Conservation (phyloP, 345 rosid genomes). For the Eucalyptus cloeziana region DNA sequence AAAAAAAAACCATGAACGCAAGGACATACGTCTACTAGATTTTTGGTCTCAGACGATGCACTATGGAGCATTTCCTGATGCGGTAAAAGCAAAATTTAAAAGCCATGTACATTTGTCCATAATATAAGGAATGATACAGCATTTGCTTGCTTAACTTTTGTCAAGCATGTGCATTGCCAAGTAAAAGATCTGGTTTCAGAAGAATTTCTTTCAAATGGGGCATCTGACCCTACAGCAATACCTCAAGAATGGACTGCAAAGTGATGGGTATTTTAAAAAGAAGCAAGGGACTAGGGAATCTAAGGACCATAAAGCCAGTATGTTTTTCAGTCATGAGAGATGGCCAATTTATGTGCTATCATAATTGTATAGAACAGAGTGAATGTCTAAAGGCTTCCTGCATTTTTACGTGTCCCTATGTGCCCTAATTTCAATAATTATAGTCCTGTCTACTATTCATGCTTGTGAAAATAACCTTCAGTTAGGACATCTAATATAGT, state of each 20-base stretch:
- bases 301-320: background rate
- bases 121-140: background rate
- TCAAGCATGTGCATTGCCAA: background rate
- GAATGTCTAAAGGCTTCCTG: background rate
- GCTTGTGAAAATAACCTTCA: background rate
- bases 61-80: background rate
- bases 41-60: background rate
- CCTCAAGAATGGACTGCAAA: background rate
- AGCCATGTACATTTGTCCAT: background rate
- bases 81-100: background rate
- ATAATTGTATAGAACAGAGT: background rate
- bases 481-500: background rate
- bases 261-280: background rate
- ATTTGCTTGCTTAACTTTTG: background rate
- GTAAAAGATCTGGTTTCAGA: background rate
- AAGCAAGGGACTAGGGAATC: background rate
- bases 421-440: background rate
- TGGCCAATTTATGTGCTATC: background rate
- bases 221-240: background rate
- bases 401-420: background rate
- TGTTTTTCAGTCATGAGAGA: background rate
- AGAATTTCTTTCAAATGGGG: background rate
- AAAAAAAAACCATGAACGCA: background rate
- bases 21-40: background rate
- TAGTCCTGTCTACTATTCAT: background rate